These are phyloP conservation scores for Isochrysis galbana DNA, from an alignment of 78 protist species.

Conservation along the genomic window DNA sequence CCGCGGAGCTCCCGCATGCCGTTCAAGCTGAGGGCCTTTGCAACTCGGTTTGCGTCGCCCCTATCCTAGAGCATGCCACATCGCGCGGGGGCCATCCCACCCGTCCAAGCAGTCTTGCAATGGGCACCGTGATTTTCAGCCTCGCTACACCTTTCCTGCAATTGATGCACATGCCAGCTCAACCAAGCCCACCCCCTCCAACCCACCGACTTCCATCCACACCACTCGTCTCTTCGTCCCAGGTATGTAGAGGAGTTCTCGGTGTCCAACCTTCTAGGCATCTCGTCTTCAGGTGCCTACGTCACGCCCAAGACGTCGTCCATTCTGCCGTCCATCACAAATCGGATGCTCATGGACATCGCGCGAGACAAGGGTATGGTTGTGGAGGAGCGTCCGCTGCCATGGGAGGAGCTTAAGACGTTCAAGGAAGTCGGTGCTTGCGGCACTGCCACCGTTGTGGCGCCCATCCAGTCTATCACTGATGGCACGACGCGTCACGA, in stretches of 20 bases:
- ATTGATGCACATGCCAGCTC: too few relatives aligned
- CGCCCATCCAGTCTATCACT: not conserved
- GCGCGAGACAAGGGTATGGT: not conserved
- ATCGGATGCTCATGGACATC: not conserved
- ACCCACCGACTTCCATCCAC: too few relatives aligned
- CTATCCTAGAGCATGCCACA: too few relatives aligned
- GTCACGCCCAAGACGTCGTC: conserved; percentile 2
- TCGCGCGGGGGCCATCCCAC: too few relatives aligned
- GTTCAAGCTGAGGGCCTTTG: too few relatives aligned
- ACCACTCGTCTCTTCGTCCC: too few relatives aligned
- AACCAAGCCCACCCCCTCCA: too few relatives aligned
- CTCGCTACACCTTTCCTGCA: too few relatives aligned
- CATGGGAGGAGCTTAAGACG: not conserved
- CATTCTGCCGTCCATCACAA: not conserved
- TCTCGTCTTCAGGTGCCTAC: not conserved
- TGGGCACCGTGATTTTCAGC: too few relatives aligned
- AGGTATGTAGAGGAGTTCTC: conserved; percentile 17
- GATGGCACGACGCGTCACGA: not conserved
- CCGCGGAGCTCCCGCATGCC: too few relatives aligned
- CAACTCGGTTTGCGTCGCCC: too few relatives aligned
- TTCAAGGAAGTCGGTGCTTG: conserved; percentile 7
- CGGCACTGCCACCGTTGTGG: conserved; percentile 31
- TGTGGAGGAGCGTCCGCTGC: conserved; percentile 19
- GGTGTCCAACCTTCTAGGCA: conserved; percentile 20
- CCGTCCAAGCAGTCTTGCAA: too few relatives aligned